These are phyloP conservation scores for Taphrina pruni DNA, from an alignment of 1,139 yeast species.

Conservation along the genomic window DNA sequence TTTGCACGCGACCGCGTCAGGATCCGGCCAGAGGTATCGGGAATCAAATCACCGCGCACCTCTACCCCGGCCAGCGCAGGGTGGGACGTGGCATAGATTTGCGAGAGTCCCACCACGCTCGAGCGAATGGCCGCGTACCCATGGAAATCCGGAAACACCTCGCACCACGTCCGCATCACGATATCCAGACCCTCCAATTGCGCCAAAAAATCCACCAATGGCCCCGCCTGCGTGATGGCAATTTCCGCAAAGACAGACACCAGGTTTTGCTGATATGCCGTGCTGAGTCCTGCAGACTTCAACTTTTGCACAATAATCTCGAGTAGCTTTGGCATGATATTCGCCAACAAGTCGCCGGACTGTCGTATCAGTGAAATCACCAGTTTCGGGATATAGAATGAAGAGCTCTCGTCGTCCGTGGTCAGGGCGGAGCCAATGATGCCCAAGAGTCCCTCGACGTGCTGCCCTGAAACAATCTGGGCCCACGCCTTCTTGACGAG, in stretches of 20 bases:
- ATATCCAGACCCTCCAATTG: conserved; percentile 39
- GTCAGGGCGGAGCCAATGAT: conserved; percentile 37
- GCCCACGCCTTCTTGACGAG: conserved; percentile 39
- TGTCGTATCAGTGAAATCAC: conserved; percentile 41
- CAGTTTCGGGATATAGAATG: conserved; percentile 39
- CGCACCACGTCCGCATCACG: conserved; percentile 44
- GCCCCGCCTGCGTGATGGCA: conserved; percentile 36
- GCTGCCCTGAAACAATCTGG: conserved; percentile 34
- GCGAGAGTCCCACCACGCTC: conserved; percentile 42
- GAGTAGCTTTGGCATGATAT: conserved; percentile 39
- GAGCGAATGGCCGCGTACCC: conserved; percentile 42
- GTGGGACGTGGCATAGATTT: conserved; percentile 34
- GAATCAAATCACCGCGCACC: conserved; percentile 43
- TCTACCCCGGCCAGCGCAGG: conserved; percentile 24
- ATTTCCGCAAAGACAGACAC: conserved; percentile 43
- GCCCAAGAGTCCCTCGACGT: conserved; percentile 25
- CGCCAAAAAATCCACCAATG: conserved; percentile 38
- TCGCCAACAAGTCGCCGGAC: conserved; percentile 29
- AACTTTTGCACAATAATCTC: conserved; percentile 30
- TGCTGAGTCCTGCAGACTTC: conserved; percentile 24
- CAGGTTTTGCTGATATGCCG: conserved; percentile 40
- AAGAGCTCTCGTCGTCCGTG: conserved; percentile 27
- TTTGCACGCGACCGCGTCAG: conserved; percentile 43
- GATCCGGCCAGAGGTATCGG: conserved; percentile 40
- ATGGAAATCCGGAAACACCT: conserved; percentile 42